Evolutionary conservation across 2,329 filamentous ascomycete species (phyloP), one percentile per base, ranked within the genome.

Genomic region (Verticillium albo-atrum): DNA sequence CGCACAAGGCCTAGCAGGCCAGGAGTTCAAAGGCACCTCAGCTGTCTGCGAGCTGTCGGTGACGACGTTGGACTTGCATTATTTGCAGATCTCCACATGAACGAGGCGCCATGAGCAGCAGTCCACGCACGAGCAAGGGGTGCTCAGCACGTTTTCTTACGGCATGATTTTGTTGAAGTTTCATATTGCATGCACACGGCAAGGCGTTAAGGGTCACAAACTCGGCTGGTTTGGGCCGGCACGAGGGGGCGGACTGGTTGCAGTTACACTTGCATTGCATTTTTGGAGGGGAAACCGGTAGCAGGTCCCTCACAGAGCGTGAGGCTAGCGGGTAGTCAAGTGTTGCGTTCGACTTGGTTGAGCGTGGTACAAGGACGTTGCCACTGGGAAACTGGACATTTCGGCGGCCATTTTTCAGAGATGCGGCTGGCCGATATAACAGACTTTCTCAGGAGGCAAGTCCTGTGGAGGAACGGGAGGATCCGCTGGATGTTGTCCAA

Each of bases 1-100:
- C 6, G 35, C 57, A 50, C 17, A 50, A 52, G 32, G 56, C 23
- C 15, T 30, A 57, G 27, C 25, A 68, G 25, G 64, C 67, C 3
- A 64, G 66, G 35, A 68, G 70, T 51, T 51, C 61, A 50, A 62
- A 27, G 28, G 67, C 68, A 14, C 58, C 60, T 20, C 60, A 66
- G 54, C 61, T 65, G 5, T 5, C 23, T n/a, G 7, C 37, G 17
- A 42, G 23, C 37, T 10, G 20, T 23, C 5, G n/a, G 20, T 10
- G 42, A 7, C 17, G n/a, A 7, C 42, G 9, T 32, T 14, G 14
- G 20, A 47, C n/a, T 47, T n/a, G 42, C 42, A 23, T 7, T n/a
- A 23, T 20, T 12, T 23, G 7, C 42, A 14, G 6, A 37, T n/a
- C n/a, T 37, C 35, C 35, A 37, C 15, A 2, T 17, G 15, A 5